Conservation (phyloP, 345 rosid genomes). For the Psidium guajava region DNA sequence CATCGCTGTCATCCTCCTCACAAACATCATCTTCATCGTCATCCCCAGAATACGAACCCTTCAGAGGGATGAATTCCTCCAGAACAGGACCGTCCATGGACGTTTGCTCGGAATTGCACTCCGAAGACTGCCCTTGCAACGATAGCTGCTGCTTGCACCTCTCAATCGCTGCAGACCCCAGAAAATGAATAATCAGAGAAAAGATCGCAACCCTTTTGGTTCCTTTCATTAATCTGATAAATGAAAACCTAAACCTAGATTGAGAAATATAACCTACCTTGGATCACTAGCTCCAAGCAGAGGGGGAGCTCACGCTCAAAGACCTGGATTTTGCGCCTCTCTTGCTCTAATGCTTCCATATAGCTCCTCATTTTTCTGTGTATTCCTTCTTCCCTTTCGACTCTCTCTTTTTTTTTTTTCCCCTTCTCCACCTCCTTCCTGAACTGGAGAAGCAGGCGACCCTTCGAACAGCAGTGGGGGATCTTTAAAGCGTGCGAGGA, state of each 20-base stretch:
- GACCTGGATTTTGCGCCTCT: constrained; percentile 31
- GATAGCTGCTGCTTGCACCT: constrained; percentile 4
- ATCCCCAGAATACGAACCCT: neutral
- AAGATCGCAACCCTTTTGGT: neutral
- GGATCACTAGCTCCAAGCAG: constrained; percentile 21
- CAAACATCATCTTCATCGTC: neutral
- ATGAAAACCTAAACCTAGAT: neutral
- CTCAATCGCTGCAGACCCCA: constrained; percentile 5
- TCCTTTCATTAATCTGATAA: neutral
- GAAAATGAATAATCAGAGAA: neutral
- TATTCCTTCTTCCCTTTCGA: neutral
- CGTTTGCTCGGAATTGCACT: constrained; percentile 4
- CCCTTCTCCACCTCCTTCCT: neutral
- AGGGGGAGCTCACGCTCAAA: constrained; percentile 39
- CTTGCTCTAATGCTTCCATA: constrained; percentile 24
- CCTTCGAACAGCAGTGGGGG: neutral
- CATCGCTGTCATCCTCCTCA: neutral
- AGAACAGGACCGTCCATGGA: constrained; percentile 2
- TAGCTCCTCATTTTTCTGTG: constrained; percentile 12
- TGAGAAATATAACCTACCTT: neutral
- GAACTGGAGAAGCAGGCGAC: neutral
- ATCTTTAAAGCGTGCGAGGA: neutral
- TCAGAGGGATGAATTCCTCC: constrained; percentile 8
- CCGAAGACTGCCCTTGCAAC: neutral
- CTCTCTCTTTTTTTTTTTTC: neutral